These are phyloP conservation scores for Termitomyces titanicus DNA, from an alignment of 768 basidiomycete species.

Conservation along the genomic window DNA sequence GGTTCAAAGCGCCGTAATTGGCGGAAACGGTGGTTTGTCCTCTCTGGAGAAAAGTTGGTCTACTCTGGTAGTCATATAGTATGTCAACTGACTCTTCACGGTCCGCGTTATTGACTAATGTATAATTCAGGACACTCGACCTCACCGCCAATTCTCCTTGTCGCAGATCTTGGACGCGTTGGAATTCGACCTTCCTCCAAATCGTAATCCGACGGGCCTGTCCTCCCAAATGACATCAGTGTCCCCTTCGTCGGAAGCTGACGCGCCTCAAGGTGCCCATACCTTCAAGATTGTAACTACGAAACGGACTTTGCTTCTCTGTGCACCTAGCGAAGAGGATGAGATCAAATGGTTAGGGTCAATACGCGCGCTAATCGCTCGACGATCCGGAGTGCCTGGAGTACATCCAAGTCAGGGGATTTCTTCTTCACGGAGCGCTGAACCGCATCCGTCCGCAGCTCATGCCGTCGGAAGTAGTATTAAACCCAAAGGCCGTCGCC, in stretches of 20 bases:
- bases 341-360: slow-evolving; percentile 99
- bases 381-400: slow-evolving; percentile 57
- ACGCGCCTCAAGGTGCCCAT: slow-evolving; percentile 44
- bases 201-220: slow-evolving; percentile 42
- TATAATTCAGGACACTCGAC: slow-evolving; percentile 75
- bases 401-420: slow-evolving; percentile 29
- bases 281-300: slow-evolving; percentile 98
- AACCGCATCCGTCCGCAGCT: slow-evolving; percentile 10
- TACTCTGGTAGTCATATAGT: slow-evolving; percentile 98
- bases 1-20: slow-evolving; percentile 90
- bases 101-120: not conserved
- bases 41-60: slow-evolving; percentile 83
- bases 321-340: slow-evolving; percentile 95
- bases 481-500: slow-evolving; percentile 45
- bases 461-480: slow-evolving; percentile 28
- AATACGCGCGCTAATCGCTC: slow-evolving; percentile 84
- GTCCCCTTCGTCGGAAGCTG: slow-evolving; percentile 32
- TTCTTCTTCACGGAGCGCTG: slow-evolving; percentile 13
- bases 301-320: slow-evolving; percentile 82
- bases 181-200: slow-evolving; percentile 70
- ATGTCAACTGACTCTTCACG: slow-evolving; percentile 22
- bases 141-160: slow-evolving; percentile 83
- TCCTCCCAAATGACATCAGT: slow-evolving; percentile 25
- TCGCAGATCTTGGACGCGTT: slow-evolving; percentile 87
- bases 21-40: slow-evolving; percentile 96